A percentile compares a stretch with the other conserved stretches of the same genome.
Evolutionary conservation across 2,329 filamentous ascomycete species (phyloP).

Genomic region (Xylariomycetidae sp.): DNA sequence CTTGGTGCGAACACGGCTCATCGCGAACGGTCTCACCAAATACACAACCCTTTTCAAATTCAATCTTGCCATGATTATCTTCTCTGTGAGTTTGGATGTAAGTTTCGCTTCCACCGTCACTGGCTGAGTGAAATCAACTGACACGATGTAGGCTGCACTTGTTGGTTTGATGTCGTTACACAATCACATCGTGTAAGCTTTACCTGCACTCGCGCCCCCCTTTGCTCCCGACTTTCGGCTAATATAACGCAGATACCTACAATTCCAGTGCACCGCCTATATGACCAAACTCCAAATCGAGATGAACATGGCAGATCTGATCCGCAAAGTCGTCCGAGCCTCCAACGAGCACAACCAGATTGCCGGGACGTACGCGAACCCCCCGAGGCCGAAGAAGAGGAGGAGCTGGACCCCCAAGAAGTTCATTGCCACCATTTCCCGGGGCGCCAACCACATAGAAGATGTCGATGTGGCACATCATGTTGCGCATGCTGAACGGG

Average conservation of each 20-base stretch:
- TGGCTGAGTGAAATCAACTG: not conserved
- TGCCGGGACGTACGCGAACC: not conserved
- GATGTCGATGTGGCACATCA: no score
- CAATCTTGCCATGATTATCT: conserved; percentile 37
- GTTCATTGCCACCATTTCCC: not conserved
- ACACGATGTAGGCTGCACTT: conserved; percentile 24
- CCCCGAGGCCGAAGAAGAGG: not conserved
- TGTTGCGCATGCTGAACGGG: no score
- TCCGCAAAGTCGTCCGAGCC: conserved; percentile 30
- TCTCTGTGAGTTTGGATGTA: conserved; percentile 39
- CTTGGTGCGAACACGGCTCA: conserved; percentile 35
- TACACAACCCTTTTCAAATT: conserved; percentile 39
- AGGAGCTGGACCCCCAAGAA: not conserved
- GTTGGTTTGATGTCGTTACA: conserved; percentile 40
- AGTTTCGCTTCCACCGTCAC: conserved; percentile 5
- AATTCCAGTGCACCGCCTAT: conserved; percentile 36
- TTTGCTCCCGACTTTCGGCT: no score
- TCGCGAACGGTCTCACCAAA: conserved; percentile 39
- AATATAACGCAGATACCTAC: conserved; percentile 30
- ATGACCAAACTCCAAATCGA: conserved; percentile 45
- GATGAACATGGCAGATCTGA: conserved; percentile 45
- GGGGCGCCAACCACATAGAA: conserved; percentile 1
- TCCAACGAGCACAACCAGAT: not conserved
- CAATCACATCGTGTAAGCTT: conserved; percentile 31
- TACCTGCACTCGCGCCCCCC: not conserved